Conservation (phyloP, 768 basidiomycete genomes). For the Aureoboletus auriporus region DNA sequence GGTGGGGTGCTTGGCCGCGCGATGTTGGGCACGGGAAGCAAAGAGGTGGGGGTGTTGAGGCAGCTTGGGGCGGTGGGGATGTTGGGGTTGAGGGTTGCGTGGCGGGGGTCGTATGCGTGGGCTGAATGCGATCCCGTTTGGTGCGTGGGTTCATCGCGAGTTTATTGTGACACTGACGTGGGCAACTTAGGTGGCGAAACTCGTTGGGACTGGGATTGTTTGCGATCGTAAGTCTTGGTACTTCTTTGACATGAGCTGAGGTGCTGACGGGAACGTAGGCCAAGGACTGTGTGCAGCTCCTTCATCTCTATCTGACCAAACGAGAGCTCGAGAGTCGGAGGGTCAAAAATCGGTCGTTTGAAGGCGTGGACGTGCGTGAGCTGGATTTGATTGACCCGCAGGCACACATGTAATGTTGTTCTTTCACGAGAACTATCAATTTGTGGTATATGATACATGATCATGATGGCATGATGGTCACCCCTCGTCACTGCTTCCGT, state of each 20-base stretch:
- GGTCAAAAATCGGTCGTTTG: slow-evolving; percentile 68
- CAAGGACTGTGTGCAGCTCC: slow-evolving; percentile 63
- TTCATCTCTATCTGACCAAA: slow-evolving; percentile 67
- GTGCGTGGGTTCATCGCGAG: slow-evolving; percentile 28
- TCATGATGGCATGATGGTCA: no score
- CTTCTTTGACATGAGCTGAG: no score
- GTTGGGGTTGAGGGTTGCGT: slow-evolving; percentile 44
- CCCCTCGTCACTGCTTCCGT: no score
- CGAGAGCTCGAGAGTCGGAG: slow-evolving; percentile 65
- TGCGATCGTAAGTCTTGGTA: slow-evolving; percentile 45
- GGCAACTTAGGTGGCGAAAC: slow-evolving; percentile 54
- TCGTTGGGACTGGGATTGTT: slow-evolving; percentile 65
- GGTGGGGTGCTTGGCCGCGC: slow-evolving; percentile 8
- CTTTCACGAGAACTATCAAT: no score
- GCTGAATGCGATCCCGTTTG: slow-evolving; percentile 71
- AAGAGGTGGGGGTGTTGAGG: slow-evolving; percentile 16
- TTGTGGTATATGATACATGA: no score
- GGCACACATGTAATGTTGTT: slow-evolving; percentile 2
- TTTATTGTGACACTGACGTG: no score
- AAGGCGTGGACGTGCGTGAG: slow-evolving; percentile 63
- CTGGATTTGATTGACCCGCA: slow-evolving; percentile 57
- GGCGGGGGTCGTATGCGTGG: slow-evolving; percentile 60
- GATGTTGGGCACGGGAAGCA: slow-evolving; percentile 7
- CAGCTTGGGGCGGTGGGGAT: slow-evolving; percentile 26
- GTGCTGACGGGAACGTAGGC: slow-evolving; percentile 35